These are phyloP conservation scores for Penicillium sp. DNA, from an alignment of 2,329 filamentous ascomycete genomes.

Conservation along the genomic window DNA sequence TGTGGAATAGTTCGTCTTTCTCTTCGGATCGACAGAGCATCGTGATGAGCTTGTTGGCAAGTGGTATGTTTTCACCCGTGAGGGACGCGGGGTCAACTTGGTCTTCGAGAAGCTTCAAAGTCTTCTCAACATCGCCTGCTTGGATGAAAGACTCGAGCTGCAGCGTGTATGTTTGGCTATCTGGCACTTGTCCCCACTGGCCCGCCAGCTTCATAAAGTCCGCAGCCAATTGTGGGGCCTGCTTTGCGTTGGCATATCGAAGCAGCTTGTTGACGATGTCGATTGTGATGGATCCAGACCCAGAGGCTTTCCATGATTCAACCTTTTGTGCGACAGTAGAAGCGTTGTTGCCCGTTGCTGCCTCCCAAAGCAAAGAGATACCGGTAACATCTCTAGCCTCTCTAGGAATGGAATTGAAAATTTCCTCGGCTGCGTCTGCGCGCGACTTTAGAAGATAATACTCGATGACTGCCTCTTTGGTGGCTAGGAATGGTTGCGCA, in stretches of 20 bases:
- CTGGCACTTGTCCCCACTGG: constrained; percentile 65
- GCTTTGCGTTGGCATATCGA: constrained; percentile 67
- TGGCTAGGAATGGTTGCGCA: constrained; percentile 45
- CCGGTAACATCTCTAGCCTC: constrained; percentile 64
- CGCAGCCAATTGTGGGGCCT: constrained; percentile 72
- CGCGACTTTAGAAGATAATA: constrained; percentile 64
- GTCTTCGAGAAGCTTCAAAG: constrained; percentile 56
- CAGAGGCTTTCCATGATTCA: constrained; percentile 59
- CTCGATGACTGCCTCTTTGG: constrained; percentile 59
- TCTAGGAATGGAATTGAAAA: constrained; percentile 56
- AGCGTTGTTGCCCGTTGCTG: constrained; percentile 69
- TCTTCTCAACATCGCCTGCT: constrained; percentile 69
- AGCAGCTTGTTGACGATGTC: constrained; percentile 77
- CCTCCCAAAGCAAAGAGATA: constrained; percentile 73
- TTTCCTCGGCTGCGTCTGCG: constrained; percentile 61
- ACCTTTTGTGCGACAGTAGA: constrained; percentile 76
- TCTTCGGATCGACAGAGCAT: constrained; percentile 60
- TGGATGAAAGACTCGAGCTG: constrained; percentile 76
- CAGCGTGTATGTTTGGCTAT: constrained; percentile 71
- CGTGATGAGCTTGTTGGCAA: constrained; percentile 72
- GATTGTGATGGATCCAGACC: constrained; percentile 59
- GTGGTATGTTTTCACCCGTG: constrained; percentile 60
- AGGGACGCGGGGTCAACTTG: constrained; percentile 54
- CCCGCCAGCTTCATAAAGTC: constrained; percentile 69
- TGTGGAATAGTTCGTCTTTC: constrained; percentile 65